phyloP scores from a whole-genome alignment of 495 filamentous ascomycete species.

The Penicillium flavigenum region DNA sequence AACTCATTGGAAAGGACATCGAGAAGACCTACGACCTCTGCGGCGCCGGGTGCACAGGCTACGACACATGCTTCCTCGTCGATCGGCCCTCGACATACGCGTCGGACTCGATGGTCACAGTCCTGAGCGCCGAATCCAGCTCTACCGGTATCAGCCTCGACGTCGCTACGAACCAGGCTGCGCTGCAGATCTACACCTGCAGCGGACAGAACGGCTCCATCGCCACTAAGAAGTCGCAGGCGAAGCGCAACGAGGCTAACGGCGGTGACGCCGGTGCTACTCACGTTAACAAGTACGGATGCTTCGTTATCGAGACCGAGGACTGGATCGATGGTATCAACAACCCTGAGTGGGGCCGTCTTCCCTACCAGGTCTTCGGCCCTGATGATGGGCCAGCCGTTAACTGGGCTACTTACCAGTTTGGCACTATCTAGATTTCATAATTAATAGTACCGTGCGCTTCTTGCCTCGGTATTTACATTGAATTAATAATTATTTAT shows the following conservation, averaged over 20 bases:
- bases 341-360: constrained; percentile 71
- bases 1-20: constrained; percentile 71
- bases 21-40: constrained; percentile 60
- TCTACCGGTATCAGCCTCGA: constrained; percentile 69
- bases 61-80: constrained; percentile 72
- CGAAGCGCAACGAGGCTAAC: constrained; percentile 44
- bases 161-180: constrained; percentile 71
- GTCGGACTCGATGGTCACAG: constrained; percentile 57
- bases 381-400: constrained; percentile 62
- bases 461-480: neutral
- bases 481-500: constrained; percentile 5
- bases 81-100: constrained; percentile 66
- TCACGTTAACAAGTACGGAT: constrained; percentile 62
- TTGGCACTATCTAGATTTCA: constrained; percentile 38
- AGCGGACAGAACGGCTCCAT: constrained; percentile 68
- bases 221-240: constrained; percentile 52
- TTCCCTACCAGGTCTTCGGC: constrained; percentile 57
- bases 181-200: constrained; percentile 77
- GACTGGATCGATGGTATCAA: constrained; percentile 81
- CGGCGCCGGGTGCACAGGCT: constrained; percentile 72
- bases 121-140: constrained; percentile 56
- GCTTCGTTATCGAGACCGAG: constrained; percentile 63
- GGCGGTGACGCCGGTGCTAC: constrained; percentile 40
- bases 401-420: constrained; percentile 65
- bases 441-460: neutral